Evolutionary conservation across 2,329 filamentous ascomycete genomes (phyloP).

Genomic region (Cordyceps javanica): DNA sequence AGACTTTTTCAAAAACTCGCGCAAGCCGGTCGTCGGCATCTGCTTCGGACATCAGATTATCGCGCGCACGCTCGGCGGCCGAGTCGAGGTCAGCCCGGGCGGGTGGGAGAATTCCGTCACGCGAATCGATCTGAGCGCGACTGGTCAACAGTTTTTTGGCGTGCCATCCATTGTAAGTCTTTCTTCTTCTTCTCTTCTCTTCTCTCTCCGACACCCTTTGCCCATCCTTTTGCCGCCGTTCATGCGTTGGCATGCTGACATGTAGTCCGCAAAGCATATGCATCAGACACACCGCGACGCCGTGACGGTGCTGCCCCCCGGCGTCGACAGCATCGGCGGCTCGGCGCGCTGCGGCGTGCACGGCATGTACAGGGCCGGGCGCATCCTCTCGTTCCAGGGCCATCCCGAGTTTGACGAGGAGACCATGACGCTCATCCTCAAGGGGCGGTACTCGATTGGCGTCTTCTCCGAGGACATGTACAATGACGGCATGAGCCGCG

Average conservation of each 20-base stretch:
- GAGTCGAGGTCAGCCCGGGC: conserved; percentile 30
- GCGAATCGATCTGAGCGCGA: conserved; percentile 31
- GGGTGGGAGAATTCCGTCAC: conserved; percentile 42
- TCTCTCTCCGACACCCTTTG: no score
- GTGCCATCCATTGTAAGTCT: conserved; percentile 27
- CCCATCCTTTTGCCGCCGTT: not conserved
- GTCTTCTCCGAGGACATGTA: conserved; percentile 24
- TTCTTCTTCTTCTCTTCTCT: not conserved
- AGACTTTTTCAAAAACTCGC: conserved; percentile 23
- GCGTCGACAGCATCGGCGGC: conserved; percentile 34
- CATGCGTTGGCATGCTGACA: conserved; percentile 3
- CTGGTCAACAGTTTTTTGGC: conserved; percentile 34
- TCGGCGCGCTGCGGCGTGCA: conserved; percentile 37
- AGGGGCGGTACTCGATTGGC: conserved; percentile 20
- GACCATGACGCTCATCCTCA: conserved; percentile 32
- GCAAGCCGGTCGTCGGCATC: conserved; percentile 34
- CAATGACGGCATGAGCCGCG: conserved; percentile 22
- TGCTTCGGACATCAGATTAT: conserved; percentile 46
- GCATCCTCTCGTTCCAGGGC: conserved; percentile 39
- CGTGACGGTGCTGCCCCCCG: conserved; percentile 33
- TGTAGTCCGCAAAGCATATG: conserved; percentile 24
- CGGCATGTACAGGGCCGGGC: conserved; percentile 33
- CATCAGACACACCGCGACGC: conserved; percentile 45
- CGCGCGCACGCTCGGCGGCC: conserved; percentile 34
- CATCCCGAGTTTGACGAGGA: conserved; percentile 40